phyloP scores from a whole-genome alignment of 257 asterid genomes.

The Nicotiana tabacum region DNA sequence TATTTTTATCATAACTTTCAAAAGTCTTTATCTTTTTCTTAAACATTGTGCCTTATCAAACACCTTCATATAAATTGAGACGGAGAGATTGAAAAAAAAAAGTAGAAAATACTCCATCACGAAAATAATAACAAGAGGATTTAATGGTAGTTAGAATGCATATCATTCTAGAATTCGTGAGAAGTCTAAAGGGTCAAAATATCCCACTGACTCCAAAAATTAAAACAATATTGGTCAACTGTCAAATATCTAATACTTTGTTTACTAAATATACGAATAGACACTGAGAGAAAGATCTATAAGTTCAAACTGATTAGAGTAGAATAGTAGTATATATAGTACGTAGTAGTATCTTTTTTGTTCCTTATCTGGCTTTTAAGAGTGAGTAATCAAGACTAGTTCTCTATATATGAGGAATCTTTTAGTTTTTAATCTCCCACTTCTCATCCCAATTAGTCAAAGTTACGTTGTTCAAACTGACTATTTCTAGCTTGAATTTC shows the following conservation, averaged over 20 bases:
- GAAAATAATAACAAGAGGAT: not conserved
- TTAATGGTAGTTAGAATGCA: not conserved
- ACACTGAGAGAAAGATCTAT: not conserved
- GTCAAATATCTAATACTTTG: not conserved
- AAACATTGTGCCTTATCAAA: too few species aligned
- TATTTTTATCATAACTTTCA: too few species aligned
- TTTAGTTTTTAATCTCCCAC: too few species aligned
- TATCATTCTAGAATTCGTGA: not conserved
- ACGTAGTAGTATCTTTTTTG: too few species aligned
- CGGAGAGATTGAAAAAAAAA: too few species aligned
- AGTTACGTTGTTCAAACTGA: not conserved
- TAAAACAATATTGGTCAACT: not conserved
- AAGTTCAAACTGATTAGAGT: not conserved
- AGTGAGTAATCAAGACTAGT: not conserved
- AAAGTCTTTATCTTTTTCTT: too few species aligned
- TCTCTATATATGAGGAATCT: too few species aligned
- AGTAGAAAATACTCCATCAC: too few species aligned
- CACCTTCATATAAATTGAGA: too few species aligned
- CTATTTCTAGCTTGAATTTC: slow-evolving; percentile 1
- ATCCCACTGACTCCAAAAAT: not conserved
- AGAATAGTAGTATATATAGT: not conserved
- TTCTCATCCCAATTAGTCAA: not conserved
- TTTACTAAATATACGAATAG: not conserved
- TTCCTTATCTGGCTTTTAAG: not conserved
- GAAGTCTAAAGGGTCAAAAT: not conserved